Conservation (phyloP, 371 early-diverging fungal species). For the Mucor ambiguus region DNA sequence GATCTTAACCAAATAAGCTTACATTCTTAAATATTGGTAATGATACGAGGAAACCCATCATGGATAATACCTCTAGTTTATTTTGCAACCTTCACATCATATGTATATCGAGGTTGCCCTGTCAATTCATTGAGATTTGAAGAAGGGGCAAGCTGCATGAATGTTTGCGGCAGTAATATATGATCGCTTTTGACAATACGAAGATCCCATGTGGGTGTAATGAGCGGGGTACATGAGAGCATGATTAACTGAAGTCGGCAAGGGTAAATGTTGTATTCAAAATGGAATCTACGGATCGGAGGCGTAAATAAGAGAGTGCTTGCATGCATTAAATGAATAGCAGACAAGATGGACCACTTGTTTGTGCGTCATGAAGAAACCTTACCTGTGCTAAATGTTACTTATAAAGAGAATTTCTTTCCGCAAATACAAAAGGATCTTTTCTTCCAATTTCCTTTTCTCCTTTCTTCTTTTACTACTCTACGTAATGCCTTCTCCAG, state of each 20-base stretch:
- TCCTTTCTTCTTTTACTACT: background rate
- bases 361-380: background rate
- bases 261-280: background rate
- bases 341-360: background rate
- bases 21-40: background rate
- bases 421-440: background rate
- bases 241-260: background rate
- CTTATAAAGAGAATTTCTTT: constrained; percentile 2
- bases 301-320: background rate
- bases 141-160: background rate
- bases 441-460: background rate
- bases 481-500: constrained; percentile 1
- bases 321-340: background rate
- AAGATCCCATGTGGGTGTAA: background rate
- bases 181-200: background rate
- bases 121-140: background rate
- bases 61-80: background rate
- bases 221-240: background rate
- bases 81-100: background rate
- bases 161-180: background rate
- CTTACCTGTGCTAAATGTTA: background rate
- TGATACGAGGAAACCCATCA: background rate
- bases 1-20: background rate
- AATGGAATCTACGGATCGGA: background rate
- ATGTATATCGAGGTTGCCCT: background rate